Conservation (phyloP, 768 basidiomycete genomes). For the Termitomyces heimii region DNA sequence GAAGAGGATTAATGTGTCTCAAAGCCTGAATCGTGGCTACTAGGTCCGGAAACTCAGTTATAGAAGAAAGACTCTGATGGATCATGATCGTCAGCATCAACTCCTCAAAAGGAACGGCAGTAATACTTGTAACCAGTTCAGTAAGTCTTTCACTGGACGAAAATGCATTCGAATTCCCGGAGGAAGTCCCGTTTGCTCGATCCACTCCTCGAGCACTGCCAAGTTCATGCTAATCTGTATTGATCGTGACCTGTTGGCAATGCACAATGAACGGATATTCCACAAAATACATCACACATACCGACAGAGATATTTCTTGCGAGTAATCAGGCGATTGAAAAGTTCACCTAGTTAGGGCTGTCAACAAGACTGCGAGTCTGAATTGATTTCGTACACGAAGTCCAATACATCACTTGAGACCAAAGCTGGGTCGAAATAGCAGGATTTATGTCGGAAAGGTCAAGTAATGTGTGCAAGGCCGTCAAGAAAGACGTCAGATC, state of each 20-base stretch:
- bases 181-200: constrained; percentile 75
- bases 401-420: constrained; percentile 99
- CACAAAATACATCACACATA: constrained; percentile 22
- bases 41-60: constrained; percentile 81
- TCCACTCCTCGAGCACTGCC: constrained; percentile 86
- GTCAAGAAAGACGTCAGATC: constrained; percentile 79
- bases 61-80: constrained; percentile 73
- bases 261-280: not conserved
- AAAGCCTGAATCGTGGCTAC: constrained; percentile 88
- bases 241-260: constrained; percentile 61
- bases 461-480: constrained; percentile 77
- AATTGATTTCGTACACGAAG: constrained; percentile 63
- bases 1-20: constrained; percentile 85
- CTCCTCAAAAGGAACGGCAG: not conserved
- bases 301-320: constrained; percentile 94
- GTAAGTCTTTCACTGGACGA: constrained; percentile 74
- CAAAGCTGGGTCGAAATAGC: constrained; percentile 84
- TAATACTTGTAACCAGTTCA: constrained; percentile 80
- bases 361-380: not conserved
- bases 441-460: constrained; percentile 87
- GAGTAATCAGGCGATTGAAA: constrained; percentile 80
- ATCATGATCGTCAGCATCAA: not conserved
- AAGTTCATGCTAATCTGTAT: constrained; percentile 88
- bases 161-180: constrained; percentile 76
- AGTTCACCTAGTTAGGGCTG: constrained; percentile 56